Percentiles rank a stretch among this genome's conserved stretches.
These are phyloP conservation scores for Spinellus fusiger DNA, from an alignment of 192 early-diverging fungal species.

Conservation along the genomic window DNA sequence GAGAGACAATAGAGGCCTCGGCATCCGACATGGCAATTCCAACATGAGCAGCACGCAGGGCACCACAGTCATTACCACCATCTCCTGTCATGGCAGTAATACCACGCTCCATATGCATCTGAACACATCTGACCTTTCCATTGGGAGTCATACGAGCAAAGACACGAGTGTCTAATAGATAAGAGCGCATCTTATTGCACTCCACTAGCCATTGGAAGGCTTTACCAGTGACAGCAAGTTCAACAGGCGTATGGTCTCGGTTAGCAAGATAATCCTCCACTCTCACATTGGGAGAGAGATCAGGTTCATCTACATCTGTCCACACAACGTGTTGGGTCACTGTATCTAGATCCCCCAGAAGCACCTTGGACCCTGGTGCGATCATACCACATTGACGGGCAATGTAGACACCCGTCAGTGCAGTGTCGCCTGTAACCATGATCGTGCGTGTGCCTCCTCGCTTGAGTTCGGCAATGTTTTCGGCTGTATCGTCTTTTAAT, in stretches of 20 bases:
- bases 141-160: slow-evolving; percentile 78
- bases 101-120: slow-evolving; percentile 66
- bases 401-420: slow-evolving; percentile 70
- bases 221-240: slow-evolving; percentile 68
- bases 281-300: slow-evolving; percentile 31
- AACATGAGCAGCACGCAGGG: slow-evolving; percentile 75
- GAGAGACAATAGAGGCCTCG: slow-evolving; percentile 77
- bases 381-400: slow-evolving; percentile 54
- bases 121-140: slow-evolving; percentile 71
- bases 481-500: slow-evolving; percentile 65
- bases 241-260: slow-evolving; percentile 36
- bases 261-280: slow-evolving; percentile 24
- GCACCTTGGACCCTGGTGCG: slow-evolving; percentile 23
- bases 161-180: slow-evolving; percentile 63
- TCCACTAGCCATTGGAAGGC: slow-evolving; percentile 54
- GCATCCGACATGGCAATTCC: slow-evolving; percentile 77
- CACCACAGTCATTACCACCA: slow-evolving; percentile 81
- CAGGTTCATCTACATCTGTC: slow-evolving; percentile 53
- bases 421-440: slow-evolving; percentile 84
- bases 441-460: slow-evolving; percentile 64
- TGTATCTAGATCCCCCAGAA: slow-evolving; percentile 49
- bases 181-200: slow-evolving; percentile 36
- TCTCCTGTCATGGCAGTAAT: slow-evolving; percentile 84
- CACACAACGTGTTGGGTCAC: slow-evolving; percentile 38
- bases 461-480: slow-evolving; percentile 64